These are phyloP conservation scores for Cryptosporidium tyzzeri DNA, from an alignment of 169 alveolate species.

Conservation along the genomic window DNA sequence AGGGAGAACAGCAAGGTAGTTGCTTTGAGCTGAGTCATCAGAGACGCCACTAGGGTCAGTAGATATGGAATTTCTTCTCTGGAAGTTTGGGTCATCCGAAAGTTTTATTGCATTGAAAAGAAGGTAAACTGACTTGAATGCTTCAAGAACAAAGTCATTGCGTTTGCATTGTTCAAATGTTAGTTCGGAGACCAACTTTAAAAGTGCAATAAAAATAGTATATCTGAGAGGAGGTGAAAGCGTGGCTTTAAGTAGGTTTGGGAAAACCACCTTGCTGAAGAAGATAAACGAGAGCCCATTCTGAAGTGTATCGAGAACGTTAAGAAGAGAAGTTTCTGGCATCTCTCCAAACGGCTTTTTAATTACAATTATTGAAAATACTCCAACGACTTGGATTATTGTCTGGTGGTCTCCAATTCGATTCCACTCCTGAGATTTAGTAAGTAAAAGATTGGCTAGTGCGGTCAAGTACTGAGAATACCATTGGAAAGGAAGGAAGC, in stretches of 20 bases:
- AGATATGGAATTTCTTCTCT: conserved; percentile 33
- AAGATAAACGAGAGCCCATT: conserved; percentile 41
- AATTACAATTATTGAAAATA: conserved; percentile 31
- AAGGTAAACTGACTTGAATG: conserved; percentile 41
- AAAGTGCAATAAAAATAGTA: conserved; percentile 22
- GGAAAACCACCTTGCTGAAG: conserved; percentile 65
- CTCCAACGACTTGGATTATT: conserved; percentile 58
- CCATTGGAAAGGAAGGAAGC: conserved; percentile 82
- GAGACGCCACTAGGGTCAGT: background rate
- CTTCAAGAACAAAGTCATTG: conserved; percentile 32
- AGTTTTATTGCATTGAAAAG: conserved; percentile 18
- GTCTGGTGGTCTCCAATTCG: conserved; percentile 38
- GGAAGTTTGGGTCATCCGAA: conserved; percentile 25
- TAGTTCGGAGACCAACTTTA: conserved; percentile 25
- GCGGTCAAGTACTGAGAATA: conserved; percentile 83
- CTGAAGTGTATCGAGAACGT: conserved; percentile 43
- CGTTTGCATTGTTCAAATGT: conserved; percentile 4
- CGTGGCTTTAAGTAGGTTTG: conserved; percentile 55
- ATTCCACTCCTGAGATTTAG: conserved; percentile 77
- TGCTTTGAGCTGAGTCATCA: background rate
- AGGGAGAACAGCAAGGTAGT: background rate
- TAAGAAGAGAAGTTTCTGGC: conserved; percentile 19
- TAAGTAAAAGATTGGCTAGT: conserved; percentile 82
- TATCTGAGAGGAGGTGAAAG: conserved; percentile 61
- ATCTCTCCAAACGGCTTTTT: conserved; percentile 32